Base-by-base conservation (phyloP, 108 stramenopile species). In the Nitzschia palea region DNA sequence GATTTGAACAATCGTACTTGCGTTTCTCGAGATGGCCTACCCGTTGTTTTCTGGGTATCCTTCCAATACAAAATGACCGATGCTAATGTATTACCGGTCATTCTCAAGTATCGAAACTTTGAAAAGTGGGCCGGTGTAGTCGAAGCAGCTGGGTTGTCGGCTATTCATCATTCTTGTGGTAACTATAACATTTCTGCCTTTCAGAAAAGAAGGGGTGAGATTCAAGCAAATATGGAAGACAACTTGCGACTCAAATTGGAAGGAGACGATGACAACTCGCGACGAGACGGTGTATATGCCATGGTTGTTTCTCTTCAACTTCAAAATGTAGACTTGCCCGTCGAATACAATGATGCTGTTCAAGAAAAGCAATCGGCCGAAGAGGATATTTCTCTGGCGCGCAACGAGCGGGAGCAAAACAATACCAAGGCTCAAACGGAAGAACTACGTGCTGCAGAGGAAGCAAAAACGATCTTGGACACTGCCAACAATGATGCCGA, bases 31-130 rank as follows among this genome's bases (percentile, higher is more conserved):
- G 82, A 84, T 57, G 82, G 82, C 4, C 50, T 84, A 5, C 34
- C 42, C 18, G 76, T 84, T 12, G 37, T 17, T 5, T 80, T 78
- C 52, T n/a, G 26, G 14, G 79, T 73, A 27, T 74, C 82, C 45
- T 80, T 70, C 65, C 77, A 82, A 44, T 82, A 78, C 63, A 70
- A 79, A 62, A 83, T 83, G 74, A 53, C 67, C 12, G 67, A 48
- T 18, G 54, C 54, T 12, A 68, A 69, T 14, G 4, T 83, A 8
- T 34, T 58, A 18, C 62, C 68, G 4, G 82, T 66, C 4, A 61
- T 79, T 45, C 23, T 66, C 34, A 76, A 73, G 51, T 83, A 79
- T 51, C 70, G 82, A 5, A 50, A 83, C 48, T 71, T 68, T 34
- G 35, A 73, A 9, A 72, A 59, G 26, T 83, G 82, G 82, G 52